Base-by-base conservation (phyloP, 495 filamentous ascomycete species). In the Penicillium bovifimosum region DNA sequence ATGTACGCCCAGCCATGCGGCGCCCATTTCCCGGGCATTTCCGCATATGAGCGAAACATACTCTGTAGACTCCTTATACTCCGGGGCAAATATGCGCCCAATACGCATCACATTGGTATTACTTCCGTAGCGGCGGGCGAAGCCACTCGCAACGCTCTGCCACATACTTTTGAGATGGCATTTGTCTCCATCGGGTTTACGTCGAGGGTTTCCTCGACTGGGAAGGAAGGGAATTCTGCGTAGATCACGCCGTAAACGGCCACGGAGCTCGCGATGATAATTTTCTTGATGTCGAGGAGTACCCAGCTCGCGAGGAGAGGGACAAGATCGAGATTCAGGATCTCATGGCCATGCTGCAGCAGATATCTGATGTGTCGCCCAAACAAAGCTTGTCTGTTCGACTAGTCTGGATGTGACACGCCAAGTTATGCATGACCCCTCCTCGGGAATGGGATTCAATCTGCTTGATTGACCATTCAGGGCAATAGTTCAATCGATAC, bases 81-180 rank as follows among this genome's bases (percentile, higher is more conserved):
- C 75, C 14, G 80, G 81, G 28, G 76, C 75, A 52, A 84, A 73
- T 6, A 86, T 74, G 28, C 77, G 76, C 1, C 80, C 80, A 39
- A 86, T 80, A 0, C 80, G 67, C 16, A 84, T 56, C 5, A 74
- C 77, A 52, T 86, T 85, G 56, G 84, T 81, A 59, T 86, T 81
- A 1, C 58, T 68, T 6, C 65, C 69, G 55, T 78, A 84, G 13
- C 81, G 64, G 0, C 75, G 60, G 0, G 79, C 75, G 53, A 84
- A 85, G 2, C 74, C 76, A 16, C 79, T 59, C 10, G 80, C 81
- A 2, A 75, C 71, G 14, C 73, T 68, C 66, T 85, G 5, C 73
- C 74, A 47, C 79, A 82, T 6, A 84, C 60, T 50, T 86, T 86
- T 16, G 74, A 75, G 11, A 83, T 74, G 1, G 80, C 82, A 61